Percentiles rank a stretch among this genome's conserved stretches.
Evolutionary conservation across 208 protist genomes (phyloP).

Genomic region (Leishmania turanica): DNA sequence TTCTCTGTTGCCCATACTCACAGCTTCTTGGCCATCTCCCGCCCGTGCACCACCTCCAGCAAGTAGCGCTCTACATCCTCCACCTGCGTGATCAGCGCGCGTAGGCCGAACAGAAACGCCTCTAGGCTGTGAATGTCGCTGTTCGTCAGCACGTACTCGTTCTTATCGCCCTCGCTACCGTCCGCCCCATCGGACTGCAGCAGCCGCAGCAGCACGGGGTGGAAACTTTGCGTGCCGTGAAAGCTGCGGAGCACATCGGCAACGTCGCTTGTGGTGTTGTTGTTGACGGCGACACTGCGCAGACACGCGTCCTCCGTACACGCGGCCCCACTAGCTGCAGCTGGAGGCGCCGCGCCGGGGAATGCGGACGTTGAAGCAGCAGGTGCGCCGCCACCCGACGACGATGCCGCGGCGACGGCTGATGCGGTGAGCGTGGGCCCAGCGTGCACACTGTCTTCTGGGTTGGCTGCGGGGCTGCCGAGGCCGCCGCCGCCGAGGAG

Average conservation of each 20-base stretch:
- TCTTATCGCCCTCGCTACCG: conserved; percentile 31
- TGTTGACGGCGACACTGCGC: not conserved
- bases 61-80: conserved; percentile 73
- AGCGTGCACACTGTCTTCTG: conserved; percentile 1
- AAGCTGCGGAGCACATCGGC: conserved; percentile 7
- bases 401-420: not conserved
- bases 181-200: conserved; percentile 28
- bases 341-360: not conserved
- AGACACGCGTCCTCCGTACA: not conserved
- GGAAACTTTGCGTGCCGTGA: not conserved
- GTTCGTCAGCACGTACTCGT: conserved; percentile 81
- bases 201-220: not conserved
- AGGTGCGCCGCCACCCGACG: not conserved
- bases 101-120: conserved; percentile 83
- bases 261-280: conserved; percentile 1
- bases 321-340: not conserved
- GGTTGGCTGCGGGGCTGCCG: not conserved
- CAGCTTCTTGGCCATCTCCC: conserved; percentile 76
- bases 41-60: conserved; percentile 70
- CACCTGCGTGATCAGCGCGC: conserved; percentile 64
- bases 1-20: conserved; percentile 16
- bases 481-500: not conserved
- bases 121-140: conserved; percentile 86
- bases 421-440: too few species aligned
- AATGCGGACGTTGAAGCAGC: not conserved